Conservation (phyloP, 1,284 basidiomycete species). For the Entoloma clypeatum region DNA sequence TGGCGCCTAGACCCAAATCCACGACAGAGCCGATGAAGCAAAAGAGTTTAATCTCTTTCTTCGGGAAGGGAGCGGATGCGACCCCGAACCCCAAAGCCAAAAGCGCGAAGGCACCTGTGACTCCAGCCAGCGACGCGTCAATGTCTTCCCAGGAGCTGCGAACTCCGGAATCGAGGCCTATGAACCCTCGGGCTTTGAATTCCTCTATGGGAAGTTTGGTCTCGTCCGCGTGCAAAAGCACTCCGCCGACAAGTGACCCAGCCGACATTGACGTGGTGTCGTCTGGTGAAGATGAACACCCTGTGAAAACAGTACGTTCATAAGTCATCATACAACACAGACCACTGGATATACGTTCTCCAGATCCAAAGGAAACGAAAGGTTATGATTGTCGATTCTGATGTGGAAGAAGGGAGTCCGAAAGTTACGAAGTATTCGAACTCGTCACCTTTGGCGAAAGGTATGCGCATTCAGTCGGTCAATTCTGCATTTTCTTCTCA, state of each 20-base stretch:
- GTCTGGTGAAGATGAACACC: conserved; percentile 41
- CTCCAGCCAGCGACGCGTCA: conserved; percentile 22
- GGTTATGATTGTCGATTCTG: conserved; percentile 63
- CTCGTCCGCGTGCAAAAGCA: conserved; percentile 51
- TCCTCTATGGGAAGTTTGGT: conserved; percentile 40
- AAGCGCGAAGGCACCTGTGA: conserved; percentile 23
- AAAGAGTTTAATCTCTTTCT: conserved; percentile 71
- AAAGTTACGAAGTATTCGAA: conserved; percentile 17
- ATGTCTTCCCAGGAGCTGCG: conserved; percentile 29
- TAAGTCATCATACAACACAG: conserved; percentile 5
- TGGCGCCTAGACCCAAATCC: conserved; percentile 34
- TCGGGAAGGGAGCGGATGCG: conserved; percentile 41
- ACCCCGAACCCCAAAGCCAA: conserved; percentile 24
- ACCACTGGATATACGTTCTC: not conserved
- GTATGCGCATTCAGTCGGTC: conserved; percentile 15
- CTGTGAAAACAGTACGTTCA: conserved; percentile 32
- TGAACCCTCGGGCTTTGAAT: conserved; percentile 22
- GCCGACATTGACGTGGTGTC: conserved; percentile 70
- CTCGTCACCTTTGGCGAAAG: conserved; percentile 29
- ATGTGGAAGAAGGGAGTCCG: conserved; percentile 49
- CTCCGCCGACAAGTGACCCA: conserved; percentile 71
- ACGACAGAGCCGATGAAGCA: conserved; percentile 55
- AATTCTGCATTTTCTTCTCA: conserved; percentile 2
- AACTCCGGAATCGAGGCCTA: conserved; percentile 36
- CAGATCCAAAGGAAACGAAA: conserved; percentile 58